These are phyloP conservation scores for Aquilaria sinensis DNA, from an alignment of 345 rosid genomes.

Conservation along the genomic window DNA sequence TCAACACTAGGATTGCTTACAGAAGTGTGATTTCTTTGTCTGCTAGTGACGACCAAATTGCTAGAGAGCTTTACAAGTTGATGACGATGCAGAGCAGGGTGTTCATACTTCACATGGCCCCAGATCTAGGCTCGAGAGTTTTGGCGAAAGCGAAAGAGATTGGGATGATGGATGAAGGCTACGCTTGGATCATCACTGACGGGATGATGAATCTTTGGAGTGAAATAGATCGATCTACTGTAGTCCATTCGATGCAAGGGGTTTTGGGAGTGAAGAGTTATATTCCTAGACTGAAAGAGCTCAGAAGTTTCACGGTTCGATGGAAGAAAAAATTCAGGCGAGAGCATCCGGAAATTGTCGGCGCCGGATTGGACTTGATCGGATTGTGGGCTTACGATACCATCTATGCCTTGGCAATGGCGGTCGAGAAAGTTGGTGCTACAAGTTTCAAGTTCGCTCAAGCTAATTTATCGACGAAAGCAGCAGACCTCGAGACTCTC, in stretches of 20 bases:
- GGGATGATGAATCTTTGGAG: neutral
- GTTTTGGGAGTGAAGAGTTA: neutral
- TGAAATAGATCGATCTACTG: neutral
- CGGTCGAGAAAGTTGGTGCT: conserved; percentile 21
- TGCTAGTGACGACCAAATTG: too few relatives aligned
- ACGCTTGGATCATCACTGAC: neutral
- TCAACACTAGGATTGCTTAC: too few relatives aligned
- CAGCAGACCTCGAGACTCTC: conserved; percentile 9
- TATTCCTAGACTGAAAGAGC: neutral
- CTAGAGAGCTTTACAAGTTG: too few relatives aligned
- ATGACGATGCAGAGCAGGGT: too few relatives aligned
- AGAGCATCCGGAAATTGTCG: neutral
- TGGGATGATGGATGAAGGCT: too few relatives aligned
- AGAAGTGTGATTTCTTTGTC: too few relatives aligned
- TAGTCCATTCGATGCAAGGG: neutral
- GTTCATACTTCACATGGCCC: too few relatives aligned
- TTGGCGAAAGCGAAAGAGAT: too few relatives aligned
- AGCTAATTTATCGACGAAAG: neutral
- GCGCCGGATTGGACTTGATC: neutral
- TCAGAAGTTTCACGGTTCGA: neutral
- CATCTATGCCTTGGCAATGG: conserved; percentile 27
- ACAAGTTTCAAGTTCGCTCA: conserved; percentile 6
- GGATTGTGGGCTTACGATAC: conserved; percentile 12
- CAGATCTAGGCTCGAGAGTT: too few relatives aligned
- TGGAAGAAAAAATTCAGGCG: conserved; percentile 7